Evolutionary conservation across 495 filamentous ascomycete genomes (phyloP).

Genomic region (Recurvomyces mirabilis): DNA sequence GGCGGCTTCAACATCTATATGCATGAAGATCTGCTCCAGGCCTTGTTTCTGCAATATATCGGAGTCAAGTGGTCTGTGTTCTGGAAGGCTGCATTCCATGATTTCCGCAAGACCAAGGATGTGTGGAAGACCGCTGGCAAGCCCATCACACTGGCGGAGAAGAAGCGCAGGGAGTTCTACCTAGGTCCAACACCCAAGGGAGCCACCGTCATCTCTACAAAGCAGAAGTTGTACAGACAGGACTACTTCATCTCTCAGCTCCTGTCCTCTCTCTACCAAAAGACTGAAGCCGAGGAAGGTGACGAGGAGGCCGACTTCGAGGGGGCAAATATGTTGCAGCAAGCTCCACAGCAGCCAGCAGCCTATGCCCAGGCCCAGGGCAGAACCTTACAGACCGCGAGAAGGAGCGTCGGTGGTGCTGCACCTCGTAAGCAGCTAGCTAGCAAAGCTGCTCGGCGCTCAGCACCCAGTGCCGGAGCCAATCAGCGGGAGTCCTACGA

Average conservation of each 20-base stretch:
- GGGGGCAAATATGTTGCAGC: neutral
- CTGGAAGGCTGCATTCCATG: constrained; percentile 21
- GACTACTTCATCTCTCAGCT: constrained; percentile 30
- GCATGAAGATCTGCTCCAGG: constrained; percentile 26
- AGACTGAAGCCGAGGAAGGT: constrained; percentile 1
- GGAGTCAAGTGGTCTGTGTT: constrained; percentile 23
- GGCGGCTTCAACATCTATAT: constrained; percentile 24
- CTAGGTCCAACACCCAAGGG: constrained; percentile 3
- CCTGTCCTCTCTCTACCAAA: constrained; percentile 14
- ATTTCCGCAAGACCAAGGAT: constrained; percentile 19
- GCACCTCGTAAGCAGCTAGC: neutral
- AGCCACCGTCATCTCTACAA: constrained; percentile 12
- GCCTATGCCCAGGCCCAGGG: neutral
- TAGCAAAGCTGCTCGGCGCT: neutral
- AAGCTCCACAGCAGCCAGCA: neutral
- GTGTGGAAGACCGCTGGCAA: constrained; percentile 13
- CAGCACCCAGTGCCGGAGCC: neutral
- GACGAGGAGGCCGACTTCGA: constrained; percentile 2
- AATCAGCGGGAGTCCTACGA: too few species aligned
- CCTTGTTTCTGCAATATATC: constrained; percentile 24
- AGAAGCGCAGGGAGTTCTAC: constrained; percentile 26
- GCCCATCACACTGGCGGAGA: constrained; percentile 20
- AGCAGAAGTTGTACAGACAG: constrained; percentile 25
- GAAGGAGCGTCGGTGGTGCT: neutral
- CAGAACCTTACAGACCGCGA: neutral